Conservation (phyloP, 148 eudicot genomes). For the Vaccinium corymbosum region DNA sequence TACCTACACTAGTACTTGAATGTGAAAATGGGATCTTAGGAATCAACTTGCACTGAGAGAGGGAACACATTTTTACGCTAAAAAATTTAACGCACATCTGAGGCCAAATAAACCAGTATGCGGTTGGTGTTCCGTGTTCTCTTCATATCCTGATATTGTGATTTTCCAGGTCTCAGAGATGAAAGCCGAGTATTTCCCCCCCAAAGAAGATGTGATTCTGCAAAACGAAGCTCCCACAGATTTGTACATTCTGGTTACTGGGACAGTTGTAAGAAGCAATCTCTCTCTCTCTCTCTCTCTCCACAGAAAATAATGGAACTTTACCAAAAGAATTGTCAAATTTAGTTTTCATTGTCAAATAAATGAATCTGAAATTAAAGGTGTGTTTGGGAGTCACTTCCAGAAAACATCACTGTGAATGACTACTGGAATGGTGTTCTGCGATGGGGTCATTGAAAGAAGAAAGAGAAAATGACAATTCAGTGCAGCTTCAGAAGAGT, state of each 20-base stretch:
- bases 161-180: conserved; percentile 66
- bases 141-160: conserved; percentile 31
- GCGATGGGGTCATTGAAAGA: too few relatives aligned
- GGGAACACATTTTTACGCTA: conserved; percentile 16
- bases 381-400: conserved; percentile 1
- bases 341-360: too few relatives aligned
- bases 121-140: conserved; percentile 30
- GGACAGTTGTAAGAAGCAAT: conserved; percentile 54
- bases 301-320: not conserved
- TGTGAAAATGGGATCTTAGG: too few relatives aligned
- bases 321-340: not conserved
- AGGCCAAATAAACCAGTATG: too few relatives aligned
- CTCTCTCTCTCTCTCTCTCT: conserved; percentile 6
- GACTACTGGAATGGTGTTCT: not conserved
- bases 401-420: not conserved
- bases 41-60: too few relatives aligned
- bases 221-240: conserved; percentile 90
- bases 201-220: conserved; percentile 85
- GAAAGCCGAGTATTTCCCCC: conserved; percentile 89
- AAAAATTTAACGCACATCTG: conserved; percentile 67
- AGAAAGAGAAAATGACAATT: not conserved
- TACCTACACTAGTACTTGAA: too few relatives aligned
- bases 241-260: conserved; percentile 70
- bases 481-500: not conserved
- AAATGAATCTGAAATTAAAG: not conserved